Evolutionary conservation across 2,329 filamentous ascomycete genomes (phyloP), one percentile per base, ranked within the genome.

Genomic region (Fusarium ramigenum): DNA sequence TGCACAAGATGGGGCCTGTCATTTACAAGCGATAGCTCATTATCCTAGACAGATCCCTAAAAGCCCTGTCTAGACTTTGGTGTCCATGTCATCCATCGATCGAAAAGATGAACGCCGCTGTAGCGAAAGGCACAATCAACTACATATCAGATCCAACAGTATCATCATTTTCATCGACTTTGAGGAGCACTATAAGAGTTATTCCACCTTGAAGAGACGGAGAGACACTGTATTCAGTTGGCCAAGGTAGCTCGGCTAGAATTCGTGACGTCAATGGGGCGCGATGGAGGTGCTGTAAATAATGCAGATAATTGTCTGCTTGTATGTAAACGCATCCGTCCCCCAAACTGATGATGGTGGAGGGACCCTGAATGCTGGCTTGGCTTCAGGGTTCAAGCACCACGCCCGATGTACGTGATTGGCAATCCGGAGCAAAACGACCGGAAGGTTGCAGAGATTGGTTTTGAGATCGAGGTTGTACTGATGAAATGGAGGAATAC

Each of bases 361-460:
- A 53, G 61, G 68, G 64, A 73, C 65, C 72, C 68, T 75, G 69
- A 75, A 70, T 47, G 58, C 42, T 39, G 47, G 42, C 21, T 59
- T 70, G 47, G 42, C 21, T 59, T 70, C 59, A 66, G 60, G 60
- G 61, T 59, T 74, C 40, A 59, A 50, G 25, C 59, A 54, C 50
- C 57, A 58, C 19, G 44, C 52, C 30, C 34, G n/a, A 43, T 28
- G 62, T 56, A 57, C 46, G 44, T 53, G 40, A 61, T 34, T 73
- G 39, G 62, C 39, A 47, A n/a, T 36, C 69, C 75, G 75, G 75
- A 78, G 75, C 72, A 77, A 77, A 77, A 50, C 21, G 63, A 64
- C 75, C 76, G 75, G 62, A 66, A 42, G 66, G 28, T 47, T 62
- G 39, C 49, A 56, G 47, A 56, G 47, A 30, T 36, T 42, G 15